These are phyloP conservation scores for Fusarium sp. DNA, from an alignment of 2,329 filamentous ascomycete species.

Conservation along the genomic window DNA sequence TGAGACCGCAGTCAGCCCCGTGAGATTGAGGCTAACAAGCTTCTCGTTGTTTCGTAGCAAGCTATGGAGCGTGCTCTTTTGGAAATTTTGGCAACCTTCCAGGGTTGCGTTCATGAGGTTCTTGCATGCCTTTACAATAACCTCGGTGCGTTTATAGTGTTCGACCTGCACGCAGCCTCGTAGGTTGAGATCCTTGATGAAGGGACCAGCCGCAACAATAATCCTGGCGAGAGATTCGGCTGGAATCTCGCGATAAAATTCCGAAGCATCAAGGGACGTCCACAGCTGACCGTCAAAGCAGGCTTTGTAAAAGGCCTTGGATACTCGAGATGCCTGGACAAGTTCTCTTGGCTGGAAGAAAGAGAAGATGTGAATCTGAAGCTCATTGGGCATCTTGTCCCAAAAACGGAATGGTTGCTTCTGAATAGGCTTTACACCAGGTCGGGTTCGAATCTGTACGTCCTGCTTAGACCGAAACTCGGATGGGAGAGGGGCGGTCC, in stretches of 20 bases:
- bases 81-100: constrained; percentile 89
- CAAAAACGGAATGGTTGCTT: constrained; percentile 73
- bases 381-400: constrained; percentile 82
- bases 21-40: constrained; percentile 86
- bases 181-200: constrained; percentile 89
- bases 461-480: constrained; percentile 63
- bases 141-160: constrained; percentile 80
- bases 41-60: constrained; percentile 78
- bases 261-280: constrained; percentile 83
- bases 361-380: constrained; percentile 80
- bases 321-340: constrained; percentile 80
- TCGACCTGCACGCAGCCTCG: constrained; percentile 90
- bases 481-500: constrained; percentile 70
- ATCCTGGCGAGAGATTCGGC: constrained; percentile 86
- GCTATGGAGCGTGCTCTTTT: constrained; percentile 79
- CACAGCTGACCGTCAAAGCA: constrained; percentile 97
- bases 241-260: constrained; percentile 89
- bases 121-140: constrained; percentile 82
- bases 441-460: constrained; percentile 29
- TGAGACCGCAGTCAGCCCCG: constrained; percentile 80
- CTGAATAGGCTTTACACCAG: constrained; percentile 26
- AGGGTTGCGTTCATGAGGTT: constrained; percentile 90
- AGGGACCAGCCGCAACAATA: constrained; percentile 85
- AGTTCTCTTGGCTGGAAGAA: constrained; percentile 84
- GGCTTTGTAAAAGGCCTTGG: constrained; percentile 79